Evolutionary conservation across 2,329 filamentous ascomycete species (phyloP).

Genomic region (Talaromyces marneffei): DNA sequence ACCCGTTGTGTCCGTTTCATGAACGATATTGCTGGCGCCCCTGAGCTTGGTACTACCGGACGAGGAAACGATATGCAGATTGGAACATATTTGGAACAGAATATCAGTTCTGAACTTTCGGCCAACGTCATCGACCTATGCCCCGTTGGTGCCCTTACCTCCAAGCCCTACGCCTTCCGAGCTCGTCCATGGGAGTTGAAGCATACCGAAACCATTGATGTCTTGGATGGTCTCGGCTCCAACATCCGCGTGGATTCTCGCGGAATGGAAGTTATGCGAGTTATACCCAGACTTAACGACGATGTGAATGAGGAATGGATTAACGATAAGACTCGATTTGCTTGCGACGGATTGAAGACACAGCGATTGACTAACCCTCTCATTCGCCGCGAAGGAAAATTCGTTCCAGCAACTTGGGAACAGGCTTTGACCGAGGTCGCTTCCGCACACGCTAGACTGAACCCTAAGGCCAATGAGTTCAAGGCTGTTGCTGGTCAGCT

Average conservation of each 20-base stretch:
- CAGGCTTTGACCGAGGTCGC: constrained; percentile 85
- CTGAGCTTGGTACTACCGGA: constrained; percentile 88
- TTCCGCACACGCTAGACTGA: constrained; percentile 69
- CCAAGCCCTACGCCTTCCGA: constrained; percentile 96
- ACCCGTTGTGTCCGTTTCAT: constrained; percentile 96
- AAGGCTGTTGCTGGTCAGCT: constrained; percentile 90
- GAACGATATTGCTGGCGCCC: constrained; percentile 93
- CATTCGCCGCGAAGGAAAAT: constrained; percentile 81
- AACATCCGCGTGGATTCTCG: constrained; percentile 92
- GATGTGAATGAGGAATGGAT: constrained; percentile 99
- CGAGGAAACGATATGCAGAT: constrained; percentile 98
- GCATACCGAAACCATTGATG: constrained; percentile 92
- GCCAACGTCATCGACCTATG: constrained; percentile 98
- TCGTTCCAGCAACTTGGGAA: constrained; percentile 91
- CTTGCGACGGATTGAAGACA: constrained; percentile 92
- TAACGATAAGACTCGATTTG: constrained; percentile 95
- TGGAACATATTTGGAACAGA: constrained; percentile 92
- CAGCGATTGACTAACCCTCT: constrained; percentile 91
- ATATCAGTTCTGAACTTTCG: constrained; percentile 88
- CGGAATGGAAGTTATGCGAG: constrained; percentile 91
- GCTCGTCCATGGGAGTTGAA: constrained; percentile 95
- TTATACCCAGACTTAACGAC: constrained; percentile 88
- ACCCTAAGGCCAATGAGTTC: constrained; percentile 87
- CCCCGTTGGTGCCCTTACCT: constrained; percentile 91
- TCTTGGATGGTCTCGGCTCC: constrained; percentile 85